These are phyloP conservation scores for Xylaria sp. DNA, from an alignment of 2,329 filamentous ascomycete genomes.

Conservation along the genomic window DNA sequence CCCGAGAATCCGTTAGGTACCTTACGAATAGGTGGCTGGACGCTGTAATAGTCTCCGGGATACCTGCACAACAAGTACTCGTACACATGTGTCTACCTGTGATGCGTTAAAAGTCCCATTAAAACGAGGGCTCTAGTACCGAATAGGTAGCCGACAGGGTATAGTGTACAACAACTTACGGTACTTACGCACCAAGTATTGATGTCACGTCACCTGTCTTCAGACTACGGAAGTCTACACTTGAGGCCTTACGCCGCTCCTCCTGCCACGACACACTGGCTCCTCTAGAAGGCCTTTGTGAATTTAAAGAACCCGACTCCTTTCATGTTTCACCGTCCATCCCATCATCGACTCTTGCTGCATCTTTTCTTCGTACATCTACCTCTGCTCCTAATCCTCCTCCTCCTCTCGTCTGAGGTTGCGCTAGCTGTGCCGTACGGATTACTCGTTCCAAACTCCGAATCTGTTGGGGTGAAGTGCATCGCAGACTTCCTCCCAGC, in stretches of 20 bases:
- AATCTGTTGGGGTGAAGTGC: slow-evolving; percentile 2
- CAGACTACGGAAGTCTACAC: not conserved
- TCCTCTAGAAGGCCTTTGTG: not conserved
- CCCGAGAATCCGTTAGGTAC: too few species aligned
- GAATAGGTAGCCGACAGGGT: not conserved
- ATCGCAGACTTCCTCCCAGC: slow-evolving; percentile 5
- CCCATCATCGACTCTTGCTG: not conserved
- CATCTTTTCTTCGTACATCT: not conserved
- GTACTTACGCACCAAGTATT: not conserved
- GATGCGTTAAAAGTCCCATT: not conserved
- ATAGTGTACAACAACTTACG: not conserved
- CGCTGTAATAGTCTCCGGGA: too few species aligned
- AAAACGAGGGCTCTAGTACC: not conserved
- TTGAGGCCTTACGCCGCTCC: not conserved
- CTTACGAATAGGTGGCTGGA: too few species aligned
- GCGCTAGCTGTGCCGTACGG: not conserved
- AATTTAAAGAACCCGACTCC: not conserved
- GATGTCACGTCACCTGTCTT: not conserved
- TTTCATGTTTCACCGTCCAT: not conserved
- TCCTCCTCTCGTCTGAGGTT: not conserved
- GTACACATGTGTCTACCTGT: not conserved
- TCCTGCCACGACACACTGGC: not conserved
- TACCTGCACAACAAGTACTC: not conserved
- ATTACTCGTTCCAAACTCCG: not conserved
- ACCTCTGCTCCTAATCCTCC: slow-evolving; percentile 3